Conservation (phyloP, 305 asterid species). For the Fraxinus greggii region DNA sequence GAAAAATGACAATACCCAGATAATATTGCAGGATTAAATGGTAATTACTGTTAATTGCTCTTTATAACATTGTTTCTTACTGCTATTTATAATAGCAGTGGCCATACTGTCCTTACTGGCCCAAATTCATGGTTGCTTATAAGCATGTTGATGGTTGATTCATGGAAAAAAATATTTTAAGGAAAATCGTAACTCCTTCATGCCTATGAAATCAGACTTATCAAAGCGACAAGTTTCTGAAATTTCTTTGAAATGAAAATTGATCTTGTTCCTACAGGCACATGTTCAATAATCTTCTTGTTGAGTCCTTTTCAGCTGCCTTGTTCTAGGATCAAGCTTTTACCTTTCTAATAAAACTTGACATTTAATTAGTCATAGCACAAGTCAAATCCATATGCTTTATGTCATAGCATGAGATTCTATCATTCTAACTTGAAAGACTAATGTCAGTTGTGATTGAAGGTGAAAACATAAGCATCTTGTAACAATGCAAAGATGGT, state of each 20-base stretch:
- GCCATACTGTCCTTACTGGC: neutral
- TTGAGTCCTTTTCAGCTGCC: neutral
- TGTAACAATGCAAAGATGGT: constrained; percentile 13
- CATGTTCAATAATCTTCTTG: neutral
- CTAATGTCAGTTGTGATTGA: neutral
- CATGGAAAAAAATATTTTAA: neutral
- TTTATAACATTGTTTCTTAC: neutral
- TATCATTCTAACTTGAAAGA: neutral
- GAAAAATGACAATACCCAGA: neutral
- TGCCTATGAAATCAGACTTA: neutral
- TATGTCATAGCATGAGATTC: neutral
- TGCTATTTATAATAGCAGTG: neutral
- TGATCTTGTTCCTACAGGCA: neutral
- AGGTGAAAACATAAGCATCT: constrained; percentile 11
- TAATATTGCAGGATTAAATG: neutral
- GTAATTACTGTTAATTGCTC: neutral
- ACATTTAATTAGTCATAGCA: neutral
- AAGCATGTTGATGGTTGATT: neutral
- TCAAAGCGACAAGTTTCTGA: neutral
- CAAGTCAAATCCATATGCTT: neutral
- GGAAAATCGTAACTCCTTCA: neutral
- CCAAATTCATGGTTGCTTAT: neutral
- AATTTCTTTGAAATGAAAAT: neutral
- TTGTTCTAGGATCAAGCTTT: neutral
- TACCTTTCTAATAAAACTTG: neutral